Evolutionary conservation across 2,329 filamentous ascomycete genomes (phyloP), one percentile per base, ranked within the genome.

Genomic region (Scorias spongiosa): DNA sequence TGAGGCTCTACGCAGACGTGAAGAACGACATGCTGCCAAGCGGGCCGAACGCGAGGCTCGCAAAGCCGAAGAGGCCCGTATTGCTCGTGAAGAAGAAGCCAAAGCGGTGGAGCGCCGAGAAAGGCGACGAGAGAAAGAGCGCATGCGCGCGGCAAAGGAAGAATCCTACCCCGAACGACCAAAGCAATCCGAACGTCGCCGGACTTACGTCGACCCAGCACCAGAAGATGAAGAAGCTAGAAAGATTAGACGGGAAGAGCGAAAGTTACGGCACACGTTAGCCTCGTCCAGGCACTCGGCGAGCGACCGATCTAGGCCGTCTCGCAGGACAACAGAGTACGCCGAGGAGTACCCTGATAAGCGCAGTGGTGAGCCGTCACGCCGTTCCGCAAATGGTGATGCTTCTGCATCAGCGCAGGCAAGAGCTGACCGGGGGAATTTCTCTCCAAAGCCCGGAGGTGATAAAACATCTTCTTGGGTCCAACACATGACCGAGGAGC

Each of bases 391-490:
- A 18, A 42, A 41, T 44, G 44, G 41, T 10, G 42, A 42, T 37
- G 44, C 46, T 42, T 51, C 48, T 14, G 44, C 49, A 32, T 49
- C 55, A 26, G 32, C 32, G 15, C 32, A 36, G 15, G 11, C 32
- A 12, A 36, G 32, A 36, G 52, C 53, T 53, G 55, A 56, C 51
- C 54, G 48, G 32, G 42, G 41, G 41, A 60, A 61, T 10, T 63
- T 40, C 38, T 63, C 50, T 51, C 51, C 54, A 44, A 53, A 55
- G 48, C 50, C 50, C 50, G 55, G 55, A 45, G 61, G 63, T 41
- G 66, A 71, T 57, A 71, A 71, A 57, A 71, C 68, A 5, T 63
- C 63, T 1, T 68, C 64, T 0, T 72, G 68, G 68, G 67, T 72
- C 8, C 57, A 70, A 45, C 64, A 59, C 1, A 52, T 72, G 42